Evolutionary conservation across 345 rosid genomes (phyloP), one percentile per base, ranked within the genome.

Genomic region (Aquilaria sinensis): DNA sequence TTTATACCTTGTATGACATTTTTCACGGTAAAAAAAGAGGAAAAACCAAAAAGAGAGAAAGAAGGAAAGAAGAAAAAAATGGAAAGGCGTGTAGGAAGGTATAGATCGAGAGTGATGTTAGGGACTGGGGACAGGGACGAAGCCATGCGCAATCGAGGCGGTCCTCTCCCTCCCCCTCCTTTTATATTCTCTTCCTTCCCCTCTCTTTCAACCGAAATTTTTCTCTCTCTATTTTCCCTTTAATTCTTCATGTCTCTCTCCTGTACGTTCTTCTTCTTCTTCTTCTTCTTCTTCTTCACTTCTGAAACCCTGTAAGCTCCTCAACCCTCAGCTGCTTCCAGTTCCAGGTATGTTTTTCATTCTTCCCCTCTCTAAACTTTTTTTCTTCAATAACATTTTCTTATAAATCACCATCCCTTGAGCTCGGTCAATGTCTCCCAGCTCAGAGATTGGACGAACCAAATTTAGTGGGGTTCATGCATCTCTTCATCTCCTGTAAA

Each of bases 121-220:
- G 79, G 62, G 56, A 57, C 72, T 80, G 86, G 92, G 89, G 97
- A 84, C 90, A 82, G 67, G 68, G 70, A 74, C 64, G 57, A 68
- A 63, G 77, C 91, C 94, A 87, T 78, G 97, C 96, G 92, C 92
- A 85, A 78, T 90, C 64, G 77, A 81, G 43, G 92, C 90, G 92
- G 96, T 87, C 92, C 92, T 72, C 74, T 63, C 73, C 62, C 33
- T 55, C 53, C 68, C 43, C 30, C 53, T 50, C 73, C 72, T 58
- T 68, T 64, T 71, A 78, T 78, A 70, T 69, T 70, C 51, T 12
- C 67, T 56, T 33, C 71, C 43, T 57, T 90, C 88, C 66, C 78
- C 65, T 70, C 58, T 46, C 55, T 47, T 72, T 66, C 60, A 3
- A 37, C 7, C 43, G 8, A 12, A 13, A n/a, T 12, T 57, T 64